Evolutionary conservation across 2,329 filamentous ascomycete species (phyloP), one percentile per base, ranked within the genome.

Genomic region (Diaporthe australafricana): DNA sequence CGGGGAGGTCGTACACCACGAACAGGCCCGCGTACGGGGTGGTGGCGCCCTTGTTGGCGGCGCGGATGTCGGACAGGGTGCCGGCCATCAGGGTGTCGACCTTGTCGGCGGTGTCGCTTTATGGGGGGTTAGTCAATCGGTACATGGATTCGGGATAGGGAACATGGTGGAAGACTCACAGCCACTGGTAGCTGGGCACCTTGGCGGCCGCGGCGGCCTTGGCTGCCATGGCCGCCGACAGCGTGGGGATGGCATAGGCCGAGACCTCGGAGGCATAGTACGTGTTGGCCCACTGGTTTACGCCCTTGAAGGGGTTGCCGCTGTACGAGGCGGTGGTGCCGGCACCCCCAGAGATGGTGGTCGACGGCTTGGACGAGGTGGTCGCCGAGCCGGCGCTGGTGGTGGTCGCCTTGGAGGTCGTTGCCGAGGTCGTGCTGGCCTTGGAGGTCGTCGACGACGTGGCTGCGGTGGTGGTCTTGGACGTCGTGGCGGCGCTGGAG

Each of bases 241-340:
- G 81, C 20, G 87, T 88, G 11, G 92, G 91, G 25, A 93, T 87
- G 9, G 92, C 92, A 22, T 86, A 81, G 45, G 79, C 85, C 70
- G 84, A 83, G 70, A 90, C 83, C 78, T 89, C 87, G 22, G 85
- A 86, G n/a, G 85, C 82, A 76, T 89, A 90, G 81, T 85, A 88
- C 70, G 78, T 80, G 80, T 89, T 89, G 77, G 87, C 84, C 83
- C 86, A 89, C 76, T 86, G 81, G 65, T 83, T 79, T 65, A 88
- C 85, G 20, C 84, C 86, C 14, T 78, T 73, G 78, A 87, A 89
- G 17, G 87, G 87, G 81, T 89, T 90, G n/a, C 89, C 90, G 17
- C 85, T 80, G 75, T 83, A 85, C 50, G 80, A 81, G 12, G 81
- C 83, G 0, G 83, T 84, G 40, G 78, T 79, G 47, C 73, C 74